A percentile compares a stretch with the other conserved stretches of the same genome.
These are phyloP conservation scores for Trifolium repens DNA, from an alignment of 306 rosid species.

Conservation along the genomic window DNA sequence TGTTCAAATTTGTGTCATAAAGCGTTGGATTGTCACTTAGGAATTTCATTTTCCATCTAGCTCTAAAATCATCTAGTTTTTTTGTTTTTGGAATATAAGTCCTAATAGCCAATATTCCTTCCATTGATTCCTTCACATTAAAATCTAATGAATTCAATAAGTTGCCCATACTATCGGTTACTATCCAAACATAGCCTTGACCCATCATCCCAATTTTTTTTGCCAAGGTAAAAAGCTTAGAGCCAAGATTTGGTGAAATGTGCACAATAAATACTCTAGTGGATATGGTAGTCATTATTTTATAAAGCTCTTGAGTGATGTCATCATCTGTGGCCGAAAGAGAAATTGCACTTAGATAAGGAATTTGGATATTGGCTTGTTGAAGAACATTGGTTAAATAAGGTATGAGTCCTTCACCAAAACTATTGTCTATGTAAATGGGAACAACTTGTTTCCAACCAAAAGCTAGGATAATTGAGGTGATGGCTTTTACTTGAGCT, in stretches of 20 bases:
- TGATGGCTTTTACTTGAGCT: slow-evolving; percentile 53
- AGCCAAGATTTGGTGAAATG: slow-evolving; percentile 43
- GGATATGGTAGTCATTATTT: slow-evolving; percentile 52
- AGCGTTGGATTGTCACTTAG: slow-evolving; percentile 37
- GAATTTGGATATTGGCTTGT: slow-evolving; percentile 33
- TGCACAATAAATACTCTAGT: slow-evolving; percentile 66
- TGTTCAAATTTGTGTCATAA: slow-evolving; percentile 34
- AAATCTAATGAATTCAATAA: slow-evolving; percentile 19
- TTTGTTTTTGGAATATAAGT: slow-evolving; percentile 43
- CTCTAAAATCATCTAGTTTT: slow-evolving; percentile 40
- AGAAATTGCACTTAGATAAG: slow-evolving; percentile 50
- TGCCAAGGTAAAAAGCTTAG: slow-evolving; percentile 50
- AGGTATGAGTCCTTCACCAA: slow-evolving; percentile 54
- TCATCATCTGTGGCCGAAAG: slow-evolving; percentile 43
- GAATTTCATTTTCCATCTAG: slow-evolving; percentile 55
- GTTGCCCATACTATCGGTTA: slow-evolving; percentile 44
- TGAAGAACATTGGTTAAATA: slow-evolving; percentile 53
- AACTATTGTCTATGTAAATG: slow-evolving; percentile 52
- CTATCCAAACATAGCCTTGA: slow-evolving; percentile 62
- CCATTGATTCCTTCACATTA: slow-evolving; percentile 49
- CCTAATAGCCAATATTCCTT: slow-evolving; percentile 65
- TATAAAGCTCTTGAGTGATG: slow-evolving; percentile 49
- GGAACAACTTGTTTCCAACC: slow-evolving; percentile 62
- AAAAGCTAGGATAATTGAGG: slow-evolving; percentile 46
- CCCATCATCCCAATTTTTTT: slow-evolving; percentile 59